Evolutionary conservation across 1,139 yeast genomes (phyloP).

Genomic region (Candida albicans): DNA sequence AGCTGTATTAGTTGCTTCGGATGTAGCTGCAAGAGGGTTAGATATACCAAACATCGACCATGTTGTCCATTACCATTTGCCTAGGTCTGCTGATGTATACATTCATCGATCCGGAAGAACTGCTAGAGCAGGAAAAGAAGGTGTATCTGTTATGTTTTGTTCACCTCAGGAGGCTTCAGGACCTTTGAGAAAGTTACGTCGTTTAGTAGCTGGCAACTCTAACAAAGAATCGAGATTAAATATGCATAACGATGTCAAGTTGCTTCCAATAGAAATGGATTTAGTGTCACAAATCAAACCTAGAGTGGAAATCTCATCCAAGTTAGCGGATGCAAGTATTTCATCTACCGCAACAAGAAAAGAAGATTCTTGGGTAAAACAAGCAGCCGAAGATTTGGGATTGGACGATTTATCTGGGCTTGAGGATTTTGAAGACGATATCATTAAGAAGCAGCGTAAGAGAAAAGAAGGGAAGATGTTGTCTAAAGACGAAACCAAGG

Average conservation of each 20-base stretch:
- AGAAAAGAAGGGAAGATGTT: slow-evolving; percentile 59
- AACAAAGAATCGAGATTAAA: slow-evolving; percentile 22
- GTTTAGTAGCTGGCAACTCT: slow-evolving; percentile 49
- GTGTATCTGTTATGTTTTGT: slow-evolving; percentile 89
- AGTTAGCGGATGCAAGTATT: slow-evolving; percentile 70
- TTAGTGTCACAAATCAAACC: slow-evolving; percentile 68
- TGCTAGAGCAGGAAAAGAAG: slow-evolving; percentile 92
- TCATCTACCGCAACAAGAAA: slow-evolving; percentile 61
- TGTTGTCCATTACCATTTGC: slow-evolving; percentile 94
- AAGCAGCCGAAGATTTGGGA: slow-evolving; percentile 94
- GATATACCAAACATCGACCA: slow-evolving; percentile 92
- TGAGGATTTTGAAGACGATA: slow-evolving; percentile 61
- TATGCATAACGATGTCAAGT: slow-evolving; percentile 58
- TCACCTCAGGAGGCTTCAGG: slow-evolving; percentile 94
- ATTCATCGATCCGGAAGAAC: slow-evolving; percentile 98
- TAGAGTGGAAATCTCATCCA: slow-evolving; percentile 67
- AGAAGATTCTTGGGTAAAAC: slow-evolving; percentile 77
- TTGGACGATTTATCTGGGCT: slow-evolving; percentile 67
- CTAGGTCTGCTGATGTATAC: slow-evolving; percentile 91
- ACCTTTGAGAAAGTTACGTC: slow-evolving; percentile 74
- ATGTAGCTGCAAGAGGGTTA: slow-evolving; percentile 97
- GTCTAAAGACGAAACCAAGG: slow-evolving; percentile 49
- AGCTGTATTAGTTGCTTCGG: slow-evolving; percentile 86
- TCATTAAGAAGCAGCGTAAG: slow-evolving; percentile 60
- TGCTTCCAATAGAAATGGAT: slow-evolving; percentile 77